Percentiles rank a stretch among this genome's conserved stretches.
Evolutionary conservation across 768 basidiomycete genomes (phyloP).

Genomic region (Chlorophyllum brunneum): DNA sequence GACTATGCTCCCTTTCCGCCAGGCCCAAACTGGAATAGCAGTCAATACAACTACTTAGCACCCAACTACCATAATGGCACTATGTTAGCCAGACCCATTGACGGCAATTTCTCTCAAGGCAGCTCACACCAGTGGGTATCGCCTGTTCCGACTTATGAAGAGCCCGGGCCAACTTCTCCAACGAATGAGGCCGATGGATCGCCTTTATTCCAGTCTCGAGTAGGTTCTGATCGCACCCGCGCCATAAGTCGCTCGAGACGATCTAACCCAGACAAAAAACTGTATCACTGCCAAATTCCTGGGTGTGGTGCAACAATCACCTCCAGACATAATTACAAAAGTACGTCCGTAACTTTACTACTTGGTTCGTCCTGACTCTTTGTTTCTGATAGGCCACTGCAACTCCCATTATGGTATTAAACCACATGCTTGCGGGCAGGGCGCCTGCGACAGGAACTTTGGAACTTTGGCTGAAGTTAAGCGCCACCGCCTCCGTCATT

Average conservation of each 20-base stretch:
- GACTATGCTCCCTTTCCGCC: neutral
- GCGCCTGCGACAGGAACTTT: neutral
- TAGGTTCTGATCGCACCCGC: slow-evolving; percentile 11
- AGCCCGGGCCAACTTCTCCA: neutral
- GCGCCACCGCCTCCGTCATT: slow-evolving; percentile 8
- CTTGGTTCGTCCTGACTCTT: neutral
- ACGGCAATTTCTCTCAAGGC: no score
- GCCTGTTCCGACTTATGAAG: neutral
- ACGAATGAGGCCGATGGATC: neutral
- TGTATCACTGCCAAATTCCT: neutral
- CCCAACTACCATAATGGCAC: neutral
- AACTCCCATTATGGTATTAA: slow-evolving; percentile 7
- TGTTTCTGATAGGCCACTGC: neutral
- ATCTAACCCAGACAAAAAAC: slow-evolving; percentile 5
- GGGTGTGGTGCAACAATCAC: slow-evolving; percentile 11
- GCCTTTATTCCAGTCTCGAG: neutral
- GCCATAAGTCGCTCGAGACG: slow-evolving; percentile 5
- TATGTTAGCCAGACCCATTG: no score
- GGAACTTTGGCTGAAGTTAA: slow-evolving; percentile 9
- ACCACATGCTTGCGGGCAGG: slow-evolving; percentile 7
- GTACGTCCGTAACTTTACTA: neutral
- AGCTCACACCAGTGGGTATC: neutral
- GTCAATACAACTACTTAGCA: neutral
- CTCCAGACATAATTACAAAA: slow-evolving; percentile 9
- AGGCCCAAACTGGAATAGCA: neutral